Evolutionary conservation across 1,139 yeast genomes (phyloP), one percentile per base, ranked within the genome.

Genomic region (Taphrina pruni): DNA sequence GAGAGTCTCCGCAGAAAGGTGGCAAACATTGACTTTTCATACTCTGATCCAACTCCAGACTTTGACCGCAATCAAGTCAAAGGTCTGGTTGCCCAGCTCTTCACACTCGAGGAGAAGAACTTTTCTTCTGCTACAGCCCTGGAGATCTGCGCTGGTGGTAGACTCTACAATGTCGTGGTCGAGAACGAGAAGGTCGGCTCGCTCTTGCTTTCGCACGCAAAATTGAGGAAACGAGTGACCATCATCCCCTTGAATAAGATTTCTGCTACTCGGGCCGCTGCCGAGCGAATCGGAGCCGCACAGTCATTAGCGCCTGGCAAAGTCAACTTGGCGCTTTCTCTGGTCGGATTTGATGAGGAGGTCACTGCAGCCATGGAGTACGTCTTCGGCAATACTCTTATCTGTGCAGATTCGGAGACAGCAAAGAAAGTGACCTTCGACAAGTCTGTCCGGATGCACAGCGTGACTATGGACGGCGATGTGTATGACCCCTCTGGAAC

Each of bases 401-500:
- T 95, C 57, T 94, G 99, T 79, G 81, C 86, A 43, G 96, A 92
- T 78, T 90, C 97, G 0, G 88, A 89, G 39, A 87, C 96, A 0
- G 99, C 99, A 0, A 89, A 93, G 74, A 81, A 83, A 61, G 89
- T 94, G 3, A 92, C 99, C 0, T 95, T 93, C 78, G 87, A 93
- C 77, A 95, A 94, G 0, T 83, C 86, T 70, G 87, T 94, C 14
- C 84, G 90, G 72, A 83, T 93, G 0, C 86, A 94, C 75, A 88
- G 97, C n/a, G 93, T 95, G 14, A 95, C 99, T 0, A 78, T 90
- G 54, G 95, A 93, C 67, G 99, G 99, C 62, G 99, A 94, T 78
- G 85, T 88, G 11, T 95, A 93, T 79, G 99, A 95, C 76, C 99
- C 99, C 0, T 92, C 89, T 74, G 99, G 99, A 14, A 91, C 96